These are phyloP conservation scores for Ustilago loliicola DNA, from an alignment of 1,284 basidiomycete genomes.

Conservation along the genomic window DNA sequence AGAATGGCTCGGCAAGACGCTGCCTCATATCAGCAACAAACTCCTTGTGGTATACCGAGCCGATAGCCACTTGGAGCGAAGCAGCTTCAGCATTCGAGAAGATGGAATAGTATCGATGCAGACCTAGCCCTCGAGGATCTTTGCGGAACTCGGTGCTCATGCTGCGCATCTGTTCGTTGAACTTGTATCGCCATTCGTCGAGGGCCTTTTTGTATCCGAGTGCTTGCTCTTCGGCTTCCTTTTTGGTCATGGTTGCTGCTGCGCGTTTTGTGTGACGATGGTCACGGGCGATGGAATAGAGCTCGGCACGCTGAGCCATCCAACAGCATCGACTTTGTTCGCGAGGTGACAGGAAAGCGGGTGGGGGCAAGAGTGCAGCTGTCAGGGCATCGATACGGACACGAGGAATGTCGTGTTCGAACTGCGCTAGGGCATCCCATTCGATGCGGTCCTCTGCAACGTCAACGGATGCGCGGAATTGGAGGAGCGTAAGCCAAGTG, in stretches of 20 bases:
- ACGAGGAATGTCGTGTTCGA: conserved; percentile 32
- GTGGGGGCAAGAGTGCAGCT: conserved; percentile 31
- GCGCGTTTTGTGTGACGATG: conserved; percentile 42
- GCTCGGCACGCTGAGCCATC: conserved; percentile 48
- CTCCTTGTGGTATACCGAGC: conserved; percentile 46
- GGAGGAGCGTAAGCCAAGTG: conserved; percentile 44
- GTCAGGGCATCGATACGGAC: conserved; percentile 24
- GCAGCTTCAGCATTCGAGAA: conserved; percentile 45
- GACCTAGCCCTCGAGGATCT: conserved; percentile 40
- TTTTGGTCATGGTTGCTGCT: conserved; percentile 32
- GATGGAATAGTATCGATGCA: conserved; percentile 48
- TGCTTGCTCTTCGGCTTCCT: conserved; percentile 43
- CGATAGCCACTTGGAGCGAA: conserved; percentile 37
- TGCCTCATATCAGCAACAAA: conserved; percentile 45
- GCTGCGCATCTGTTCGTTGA: conserved; percentile 50
- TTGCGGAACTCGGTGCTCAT: conserved; percentile 40
- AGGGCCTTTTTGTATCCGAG: conserved; percentile 37
- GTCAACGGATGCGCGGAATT: conserved; percentile 44
- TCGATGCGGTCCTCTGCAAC: conserved; percentile 49
- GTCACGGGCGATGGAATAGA: conserved; percentile 39
- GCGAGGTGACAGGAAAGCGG: conserved; percentile 35
- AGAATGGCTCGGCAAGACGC: conserved; percentile 36
- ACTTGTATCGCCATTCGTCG: conserved; percentile 51
- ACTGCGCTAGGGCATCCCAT: conserved; percentile 42
- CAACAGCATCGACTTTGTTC: conserved; percentile 51